A percentile compares a stretch with the other conserved stretches of the same genome.
Evolutionary conservation across 2,329 filamentous ascomycete species (phyloP).

Genomic region (Cadophora gregata): DNA sequence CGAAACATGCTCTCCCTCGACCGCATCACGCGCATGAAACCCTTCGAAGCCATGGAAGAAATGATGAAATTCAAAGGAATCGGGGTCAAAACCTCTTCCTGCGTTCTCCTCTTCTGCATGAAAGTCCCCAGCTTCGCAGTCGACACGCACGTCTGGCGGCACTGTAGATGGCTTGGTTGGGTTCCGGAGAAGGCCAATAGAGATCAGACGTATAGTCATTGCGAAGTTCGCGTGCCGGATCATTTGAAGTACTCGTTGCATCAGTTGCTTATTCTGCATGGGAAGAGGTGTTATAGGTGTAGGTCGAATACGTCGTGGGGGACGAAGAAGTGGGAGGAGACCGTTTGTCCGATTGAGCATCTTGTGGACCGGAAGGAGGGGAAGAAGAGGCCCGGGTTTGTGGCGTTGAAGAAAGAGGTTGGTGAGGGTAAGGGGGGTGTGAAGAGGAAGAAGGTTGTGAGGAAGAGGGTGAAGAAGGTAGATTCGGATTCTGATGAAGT

Average conservation of each 20-base stretch:
- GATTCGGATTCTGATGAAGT: slow-evolving; percentile 3
- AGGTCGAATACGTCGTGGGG: slow-evolving; percentile 58
- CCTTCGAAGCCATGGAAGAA: slow-evolving; percentile 56
- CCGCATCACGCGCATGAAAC: slow-evolving; percentile 53
- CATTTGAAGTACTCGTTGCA: slow-evolving; percentile 62
- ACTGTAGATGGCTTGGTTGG: slow-evolving; percentile 60
- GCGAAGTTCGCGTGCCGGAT: slow-evolving; percentile 58
- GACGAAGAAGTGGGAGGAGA: slow-evolving; percentile 65
- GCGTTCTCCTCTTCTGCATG: slow-evolving; percentile 62
- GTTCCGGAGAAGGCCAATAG: slow-evolving; percentile 56
- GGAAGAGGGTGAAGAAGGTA: background rate
- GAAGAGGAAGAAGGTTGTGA: background rate
- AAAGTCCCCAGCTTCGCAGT: slow-evolving; percentile 60
- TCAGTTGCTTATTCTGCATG: slow-evolving; percentile 60
- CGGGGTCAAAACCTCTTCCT: slow-evolving; percentile 63
- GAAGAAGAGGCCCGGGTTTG: slow-evolving; percentile 30
- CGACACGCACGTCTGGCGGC: slow-evolving; percentile 61
- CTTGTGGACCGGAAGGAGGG: slow-evolving; percentile 59
- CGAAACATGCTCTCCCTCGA: slow-evolving; percentile 64
- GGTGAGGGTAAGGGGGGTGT: slow-evolving; percentile 11
- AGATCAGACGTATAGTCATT: slow-evolving; percentile 57
- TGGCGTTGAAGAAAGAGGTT: background rate
- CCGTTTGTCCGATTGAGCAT: slow-evolving; percentile 67
- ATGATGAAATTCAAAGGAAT: slow-evolving; percentile 58
- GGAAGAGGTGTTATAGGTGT: slow-evolving; percentile 56